A percentile compares a stretch with the other conserved stretches of the same genome.
These are phyloP conservation scores for Piloderma croceum DNA, from an alignment of 768 basidiomycete species.

Conservation along the genomic window DNA sequence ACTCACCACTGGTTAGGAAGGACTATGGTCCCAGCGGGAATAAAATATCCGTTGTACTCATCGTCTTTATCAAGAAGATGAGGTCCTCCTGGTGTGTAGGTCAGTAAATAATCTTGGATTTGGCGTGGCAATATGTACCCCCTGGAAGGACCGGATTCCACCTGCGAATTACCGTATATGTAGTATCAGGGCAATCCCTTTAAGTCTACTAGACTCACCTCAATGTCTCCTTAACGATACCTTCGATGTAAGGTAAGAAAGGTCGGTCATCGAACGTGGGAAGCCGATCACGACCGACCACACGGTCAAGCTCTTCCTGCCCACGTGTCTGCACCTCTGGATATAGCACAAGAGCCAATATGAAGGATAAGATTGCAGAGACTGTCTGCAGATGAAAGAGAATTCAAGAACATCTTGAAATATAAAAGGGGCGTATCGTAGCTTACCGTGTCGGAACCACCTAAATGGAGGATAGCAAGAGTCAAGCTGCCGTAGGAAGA, in stretches of 20 bases:
- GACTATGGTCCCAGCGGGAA: slow-evolving; percentile 26
- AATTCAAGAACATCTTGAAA: neutral
- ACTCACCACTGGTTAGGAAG: slow-evolving; percentile 22
- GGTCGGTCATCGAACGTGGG: slow-evolving; percentile 22
- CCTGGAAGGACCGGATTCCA: neutral
- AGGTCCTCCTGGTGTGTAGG: slow-evolving; percentile 17
- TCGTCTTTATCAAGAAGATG: slow-evolving; percentile 29
- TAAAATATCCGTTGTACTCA: slow-evolving; percentile 29
- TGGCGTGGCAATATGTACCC: neutral
- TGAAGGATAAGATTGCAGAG: slow-evolving; percentile 17
- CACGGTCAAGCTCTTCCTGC: slow-evolving; percentile 17
- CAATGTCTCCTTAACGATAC: slow-evolving; percentile 21
- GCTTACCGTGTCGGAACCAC: neutral
- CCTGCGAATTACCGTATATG: no score
- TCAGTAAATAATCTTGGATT: neutral
- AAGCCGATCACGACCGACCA: slow-evolving; percentile 18
- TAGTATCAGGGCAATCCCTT: no score
- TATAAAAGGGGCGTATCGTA: neutral
- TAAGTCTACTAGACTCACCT: no score
- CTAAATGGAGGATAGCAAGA: neutral
- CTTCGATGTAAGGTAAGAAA: slow-evolving; percentile 26
- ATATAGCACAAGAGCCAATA: slow-evolving; percentile 21
- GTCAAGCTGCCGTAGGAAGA: neutral
- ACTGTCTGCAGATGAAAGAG: slow-evolving; percentile 16
- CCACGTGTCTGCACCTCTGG: slow-evolving; percentile 24